Conservation (phyloP, 345 rosid genomes). For the Gynandropsis gynandra region DNA sequence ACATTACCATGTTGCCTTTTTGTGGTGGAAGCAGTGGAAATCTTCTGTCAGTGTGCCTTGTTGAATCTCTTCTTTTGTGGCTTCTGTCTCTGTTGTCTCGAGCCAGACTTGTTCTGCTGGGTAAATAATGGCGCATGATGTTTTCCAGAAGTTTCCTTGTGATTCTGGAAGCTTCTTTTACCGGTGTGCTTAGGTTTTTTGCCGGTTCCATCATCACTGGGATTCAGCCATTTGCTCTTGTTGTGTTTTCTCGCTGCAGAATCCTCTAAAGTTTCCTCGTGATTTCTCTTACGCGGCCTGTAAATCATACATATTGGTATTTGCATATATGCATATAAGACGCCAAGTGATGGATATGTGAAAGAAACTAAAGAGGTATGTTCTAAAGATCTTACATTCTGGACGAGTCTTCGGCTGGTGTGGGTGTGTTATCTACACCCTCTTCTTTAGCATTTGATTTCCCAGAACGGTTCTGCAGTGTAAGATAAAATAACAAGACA, state of each 20-base stretch:
- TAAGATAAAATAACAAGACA: slow-evolving; percentile 1
- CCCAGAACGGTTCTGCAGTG: slow-evolving; percentile 60
- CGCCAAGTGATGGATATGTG: background rate
- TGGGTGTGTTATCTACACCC: slow-evolving; percentile 15
- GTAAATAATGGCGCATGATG: slow-evolving; percentile 18
- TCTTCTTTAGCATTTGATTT: slow-evolving; percentile 50
- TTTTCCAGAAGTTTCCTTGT: slow-evolving; percentile 24
- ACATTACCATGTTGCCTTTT: slow-evolving; percentile 18
- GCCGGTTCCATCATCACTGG: slow-evolving; percentile 17
- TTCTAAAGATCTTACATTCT: slow-evolving; percentile 24
- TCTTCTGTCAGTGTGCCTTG: slow-evolving; percentile 18
- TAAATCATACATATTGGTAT: slow-evolving; percentile 2
- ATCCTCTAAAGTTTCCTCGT: slow-evolving; percentile 23
- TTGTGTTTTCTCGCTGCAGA: slow-evolving; percentile 10
- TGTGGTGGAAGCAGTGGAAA: slow-evolving; percentile 19
- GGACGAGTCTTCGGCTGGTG: slow-evolving; percentile 14
- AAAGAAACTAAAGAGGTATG: background rate
- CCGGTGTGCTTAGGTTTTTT: slow-evolving; percentile 19
- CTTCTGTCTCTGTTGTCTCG: slow-evolving; percentile 17
- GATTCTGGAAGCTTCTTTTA: slow-evolving; percentile 24
- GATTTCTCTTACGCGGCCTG: slow-evolving; percentile 22
- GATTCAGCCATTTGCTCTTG: slow-evolving; percentile 27
- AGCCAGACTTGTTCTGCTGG: too few relatives aligned
- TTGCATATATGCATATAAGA: slow-evolving; percentile 1
- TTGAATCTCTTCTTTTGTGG: slow-evolving; percentile 27